Evolutionary conservation across 208 protist genomes (phyloP).

Genomic region (Wallacemonas collosoma): DNA sequence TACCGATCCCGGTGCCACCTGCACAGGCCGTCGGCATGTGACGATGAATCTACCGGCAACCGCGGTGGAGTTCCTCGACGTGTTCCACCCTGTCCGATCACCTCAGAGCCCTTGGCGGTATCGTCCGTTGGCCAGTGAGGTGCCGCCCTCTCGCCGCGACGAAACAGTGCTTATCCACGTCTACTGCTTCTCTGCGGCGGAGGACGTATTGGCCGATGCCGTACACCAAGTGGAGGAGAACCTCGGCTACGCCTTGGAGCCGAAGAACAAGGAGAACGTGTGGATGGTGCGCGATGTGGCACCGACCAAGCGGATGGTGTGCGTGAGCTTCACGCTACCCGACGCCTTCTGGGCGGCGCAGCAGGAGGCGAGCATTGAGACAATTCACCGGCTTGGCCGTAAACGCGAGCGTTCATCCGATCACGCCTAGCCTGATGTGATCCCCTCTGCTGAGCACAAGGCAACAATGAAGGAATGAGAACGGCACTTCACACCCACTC

Average conservation of each 20-base stretch:
- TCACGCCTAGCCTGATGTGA: not conserved
- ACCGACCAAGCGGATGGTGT: constrained; percentile 95
- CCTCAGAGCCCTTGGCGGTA: constrained; percentile 5
- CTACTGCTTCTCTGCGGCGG: constrained; percentile 83
- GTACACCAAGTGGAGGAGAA: constrained; percentile 73
- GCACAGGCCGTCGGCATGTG: constrained; percentile 77
- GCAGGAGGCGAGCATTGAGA: constrained; percentile 9
- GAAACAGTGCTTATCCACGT: constrained; percentile 69
- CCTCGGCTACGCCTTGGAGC: constrained; percentile 41
- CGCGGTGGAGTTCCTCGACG: constrained; percentile 96
- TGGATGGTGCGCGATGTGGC: constrained; percentile 94
- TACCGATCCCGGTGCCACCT: not conserved
- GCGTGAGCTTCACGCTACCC: constrained; percentile 93
- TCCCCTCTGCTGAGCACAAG: too few species aligned
- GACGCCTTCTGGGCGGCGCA: constrained; percentile 55
- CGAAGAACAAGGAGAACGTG: constrained; percentile 55
- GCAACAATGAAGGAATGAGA: too few species aligned
- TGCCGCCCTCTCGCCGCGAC: constrained; percentile 23
- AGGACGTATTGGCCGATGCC: constrained; percentile 61
- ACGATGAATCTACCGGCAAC: constrained; percentile 97
- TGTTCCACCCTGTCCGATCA: constrained; percentile 50
- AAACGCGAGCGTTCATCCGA: not conserved
- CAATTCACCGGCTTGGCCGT: not conserved
- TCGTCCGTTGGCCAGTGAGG: not conserved
- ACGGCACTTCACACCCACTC: too few species aligned